These are phyloP conservation scores for Coccomyxa subellipsoidea DNA, from an alignment of 163 green algal genomes.

Conservation along the genomic window DNA sequence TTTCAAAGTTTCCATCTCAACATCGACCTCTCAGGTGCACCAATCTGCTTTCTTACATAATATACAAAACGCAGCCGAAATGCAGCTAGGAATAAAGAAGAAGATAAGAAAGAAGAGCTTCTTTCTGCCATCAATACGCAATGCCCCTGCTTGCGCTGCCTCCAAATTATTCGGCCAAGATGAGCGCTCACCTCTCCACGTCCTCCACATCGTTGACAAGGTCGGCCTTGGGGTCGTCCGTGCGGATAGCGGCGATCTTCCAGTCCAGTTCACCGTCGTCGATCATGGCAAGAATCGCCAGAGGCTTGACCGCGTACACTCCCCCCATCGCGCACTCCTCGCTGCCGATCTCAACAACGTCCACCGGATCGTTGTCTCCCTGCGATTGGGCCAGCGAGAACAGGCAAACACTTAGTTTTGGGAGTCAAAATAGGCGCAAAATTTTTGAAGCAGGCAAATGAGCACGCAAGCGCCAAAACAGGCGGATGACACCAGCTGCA, in stretches of 20 bases:
- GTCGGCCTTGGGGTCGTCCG: conserved; percentile 90
- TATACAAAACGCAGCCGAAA: no score
- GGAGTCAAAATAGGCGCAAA: no score
- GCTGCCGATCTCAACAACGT: conserved; percentile 97
- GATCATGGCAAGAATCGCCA: conserved; percentile 96
- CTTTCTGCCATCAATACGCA: no score
- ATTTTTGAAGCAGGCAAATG: no score
- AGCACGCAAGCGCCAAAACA: no score
- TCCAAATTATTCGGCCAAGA: neutral
- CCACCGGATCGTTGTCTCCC: conserved; percentile 99
- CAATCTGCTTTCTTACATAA: no score
- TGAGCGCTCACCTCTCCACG: conserved; percentile 80
- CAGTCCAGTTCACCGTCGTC: conserved; percentile 99
- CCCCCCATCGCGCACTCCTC: conserved; percentile 61
- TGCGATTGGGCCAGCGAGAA: conserved; percentile 31
- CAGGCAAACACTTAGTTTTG: no score
- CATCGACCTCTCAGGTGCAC: neutral
- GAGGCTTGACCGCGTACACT: conserved; percentile 80
- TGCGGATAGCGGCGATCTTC: conserved; percentile 91
- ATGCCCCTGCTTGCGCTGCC: no score
- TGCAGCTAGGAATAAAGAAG: no score
- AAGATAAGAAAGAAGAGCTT: no score
- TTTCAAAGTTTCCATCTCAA: neutral
- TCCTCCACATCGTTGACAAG: conserved; percentile 94
- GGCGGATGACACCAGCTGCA: no score